These are phyloP conservation scores for Uronychia binucleata DNA, from an alignment of 73 alveolate genomes.

Conservation along the genomic window DNA sequence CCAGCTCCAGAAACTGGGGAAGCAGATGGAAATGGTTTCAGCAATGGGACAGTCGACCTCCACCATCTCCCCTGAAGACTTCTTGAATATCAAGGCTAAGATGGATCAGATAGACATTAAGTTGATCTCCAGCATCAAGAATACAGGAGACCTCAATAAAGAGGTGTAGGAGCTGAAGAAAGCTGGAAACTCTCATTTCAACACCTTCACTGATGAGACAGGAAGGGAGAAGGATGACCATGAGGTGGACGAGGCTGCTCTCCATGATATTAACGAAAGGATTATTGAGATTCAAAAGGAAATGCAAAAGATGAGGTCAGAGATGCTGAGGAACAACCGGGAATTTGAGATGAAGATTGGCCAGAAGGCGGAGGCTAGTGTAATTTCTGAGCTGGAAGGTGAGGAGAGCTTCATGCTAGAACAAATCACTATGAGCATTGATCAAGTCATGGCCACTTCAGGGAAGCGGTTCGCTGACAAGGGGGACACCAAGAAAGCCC, in stretches of 20 bases:
- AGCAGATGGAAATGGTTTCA: neutral
- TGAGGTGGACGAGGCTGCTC: neutral
- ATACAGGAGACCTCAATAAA: neutral
- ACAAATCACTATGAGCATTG: neutral
- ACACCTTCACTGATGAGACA: neutral
- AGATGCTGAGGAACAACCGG: neutral
- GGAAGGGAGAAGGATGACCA: neutral
- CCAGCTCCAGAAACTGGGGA: neutral
- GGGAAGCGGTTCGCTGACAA: constrained; percentile 87
- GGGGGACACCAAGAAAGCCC: constrained; percentile 78
- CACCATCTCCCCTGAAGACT: neutral
- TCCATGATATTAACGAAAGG: neutral
- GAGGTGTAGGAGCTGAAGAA: neutral
- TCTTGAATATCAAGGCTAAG: neutral
- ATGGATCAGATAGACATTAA: neutral
- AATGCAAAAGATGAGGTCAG: neutral
- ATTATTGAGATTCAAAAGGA: neutral
- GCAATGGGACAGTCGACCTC: too few relatives aligned
- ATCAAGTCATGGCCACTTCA: neutral
- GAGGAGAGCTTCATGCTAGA: too few relatives aligned
- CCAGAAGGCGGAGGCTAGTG: neutral
- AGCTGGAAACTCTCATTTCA: too few relatives aligned
- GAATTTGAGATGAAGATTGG: neutral
- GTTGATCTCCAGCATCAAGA: neutral
- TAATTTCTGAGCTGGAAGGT: neutral